Conservation (phyloP, 208 protist species). For the Crithidia sp. region DNA sequence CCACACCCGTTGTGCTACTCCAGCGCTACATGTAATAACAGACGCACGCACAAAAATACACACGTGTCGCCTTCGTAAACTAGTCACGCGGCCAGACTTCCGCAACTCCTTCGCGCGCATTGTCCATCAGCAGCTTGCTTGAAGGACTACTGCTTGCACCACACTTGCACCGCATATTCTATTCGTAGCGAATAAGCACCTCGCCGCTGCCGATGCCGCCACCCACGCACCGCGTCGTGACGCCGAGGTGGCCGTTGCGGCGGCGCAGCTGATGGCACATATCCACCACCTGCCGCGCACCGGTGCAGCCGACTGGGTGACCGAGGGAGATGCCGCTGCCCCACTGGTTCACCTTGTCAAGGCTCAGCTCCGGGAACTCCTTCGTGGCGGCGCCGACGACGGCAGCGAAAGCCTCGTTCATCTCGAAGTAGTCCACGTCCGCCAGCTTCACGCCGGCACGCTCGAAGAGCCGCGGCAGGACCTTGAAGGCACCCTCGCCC, state of each 20-base stretch:
- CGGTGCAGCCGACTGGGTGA: slow-evolving; percentile 95
- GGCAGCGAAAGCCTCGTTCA: slow-evolving; percentile 98
- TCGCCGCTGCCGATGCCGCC: slow-evolving; percentile 94
- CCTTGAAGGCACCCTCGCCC: slow-evolving; percentile 88
- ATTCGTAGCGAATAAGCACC: slow-evolving; percentile 74
- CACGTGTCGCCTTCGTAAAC: no score
- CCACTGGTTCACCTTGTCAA: slow-evolving; percentile 92
- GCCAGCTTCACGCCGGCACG: slow-evolving; percentile 45
- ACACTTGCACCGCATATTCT: not conserved
- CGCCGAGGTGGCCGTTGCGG: slow-evolving; percentile 59
- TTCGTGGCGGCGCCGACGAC: slow-evolving; percentile 91
- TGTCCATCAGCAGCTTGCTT: no score
- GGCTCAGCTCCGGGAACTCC: slow-evolving; percentile 79
- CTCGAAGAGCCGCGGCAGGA: slow-evolving; percentile 85
- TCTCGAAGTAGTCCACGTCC: slow-evolving; percentile 93
- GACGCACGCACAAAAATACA: no score
- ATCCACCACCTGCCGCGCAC: slow-evolving; percentile 86
- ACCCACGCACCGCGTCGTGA: slow-evolving; percentile 95
- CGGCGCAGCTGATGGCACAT: slow-evolving; percentile 78
- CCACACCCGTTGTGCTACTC: no score
- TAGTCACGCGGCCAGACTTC: no score
- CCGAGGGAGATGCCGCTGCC: slow-evolving; percentile 95
- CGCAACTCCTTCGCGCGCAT: no score
- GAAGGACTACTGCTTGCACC: no score
- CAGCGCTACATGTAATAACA: no score